phyloP scores from a whole-genome alignment of 2,329 filamentous ascomycete species.

The Ploettnerulaceae sp. region DNA sequence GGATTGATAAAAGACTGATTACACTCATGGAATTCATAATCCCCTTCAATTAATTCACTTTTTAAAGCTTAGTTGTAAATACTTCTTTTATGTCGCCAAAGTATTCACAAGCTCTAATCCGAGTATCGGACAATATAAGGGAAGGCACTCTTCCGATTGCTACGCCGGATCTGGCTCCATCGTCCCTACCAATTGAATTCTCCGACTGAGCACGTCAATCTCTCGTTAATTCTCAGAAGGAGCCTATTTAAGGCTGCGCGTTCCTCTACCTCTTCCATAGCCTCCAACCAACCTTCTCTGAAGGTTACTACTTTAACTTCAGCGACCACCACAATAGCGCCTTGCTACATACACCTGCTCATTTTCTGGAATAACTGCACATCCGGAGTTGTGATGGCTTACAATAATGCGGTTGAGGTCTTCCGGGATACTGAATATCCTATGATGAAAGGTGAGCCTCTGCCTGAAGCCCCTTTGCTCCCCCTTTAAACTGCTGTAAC shows the following conservation, averaged over 20 bases:
- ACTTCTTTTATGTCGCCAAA: too few species aligned
- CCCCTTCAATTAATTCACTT: too few species aligned
- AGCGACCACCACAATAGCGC: not conserved
- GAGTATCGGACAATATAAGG: too few species aligned
- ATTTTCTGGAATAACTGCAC: not conserved
- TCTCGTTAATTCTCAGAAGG: not conserved
- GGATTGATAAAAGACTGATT: not conserved
- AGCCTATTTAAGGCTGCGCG: too few species aligned
- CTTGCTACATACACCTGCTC: not conserved
- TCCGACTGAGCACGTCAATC: not conserved
- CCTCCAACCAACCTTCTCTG: not conserved
- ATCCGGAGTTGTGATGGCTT: conserved; percentile 32
- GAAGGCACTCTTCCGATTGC: too few species aligned
- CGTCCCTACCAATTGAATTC: too few species aligned
- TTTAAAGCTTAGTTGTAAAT: too few species aligned
- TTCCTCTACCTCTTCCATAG: too few species aligned
- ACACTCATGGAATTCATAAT: too few species aligned
- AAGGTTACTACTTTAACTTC: not conserved
- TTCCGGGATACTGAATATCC: conserved; percentile 59
- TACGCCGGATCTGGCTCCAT: too few species aligned
- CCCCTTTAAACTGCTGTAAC: not conserved
- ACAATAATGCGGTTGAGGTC: conserved; percentile 53
- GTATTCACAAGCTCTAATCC: too few species aligned
- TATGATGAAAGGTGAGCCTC: conserved; percentile 55
- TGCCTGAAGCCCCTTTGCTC: not conserved